These are phyloP conservation scores for Pelargonium nanum DNA, from an alignment of 345 rosid genomes.

Conservation along the genomic window DNA sequence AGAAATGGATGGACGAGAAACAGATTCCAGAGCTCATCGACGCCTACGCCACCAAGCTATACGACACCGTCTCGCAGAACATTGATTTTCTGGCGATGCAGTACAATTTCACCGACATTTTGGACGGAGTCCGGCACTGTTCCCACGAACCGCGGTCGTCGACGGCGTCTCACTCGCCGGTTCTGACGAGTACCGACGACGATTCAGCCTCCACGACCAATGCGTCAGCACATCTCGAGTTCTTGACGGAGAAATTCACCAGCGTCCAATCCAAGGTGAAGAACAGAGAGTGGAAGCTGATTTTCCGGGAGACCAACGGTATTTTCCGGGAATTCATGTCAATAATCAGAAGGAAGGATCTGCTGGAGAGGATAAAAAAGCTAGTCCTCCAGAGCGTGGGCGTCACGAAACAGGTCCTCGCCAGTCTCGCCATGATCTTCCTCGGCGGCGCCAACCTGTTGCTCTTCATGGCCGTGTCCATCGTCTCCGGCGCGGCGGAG, in stretches of 20 bases:
- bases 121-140: slow-evolving; percentile 75
- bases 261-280: slow-evolving; percentile 18
- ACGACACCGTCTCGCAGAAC: slow-evolving; percentile 62
- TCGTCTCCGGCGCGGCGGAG: slow-evolving; percentile 85
- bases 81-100: slow-evolving; percentile 75
- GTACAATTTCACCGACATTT: slow-evolving; percentile 82
- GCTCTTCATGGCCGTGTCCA: slow-evolving; percentile 50
- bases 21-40: slow-evolving; percentile 84
- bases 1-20: slow-evolving; percentile 90
- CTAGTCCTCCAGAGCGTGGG: slow-evolving; percentile 70
- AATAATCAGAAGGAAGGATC: slow-evolving; percentile 65
- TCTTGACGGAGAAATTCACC: too few species aligned
- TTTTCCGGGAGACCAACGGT: slow-evolving; percentile 59
- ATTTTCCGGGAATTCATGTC: slow-evolving; percentile 46
- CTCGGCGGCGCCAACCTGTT: slow-evolving; percentile 63
- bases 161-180: slow-evolving; percentile 23
- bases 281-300: slow-evolving; percentile 63
- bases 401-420: slow-evolving; percentile 54
- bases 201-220: too few species aligned
- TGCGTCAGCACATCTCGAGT: too few species aligned
- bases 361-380: slow-evolving; percentile 71
- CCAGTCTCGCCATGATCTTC: slow-evolving; percentile 62
- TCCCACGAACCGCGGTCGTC: slow-evolving; percentile 37
- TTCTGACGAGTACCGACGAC: slow-evolving; percentile 45
- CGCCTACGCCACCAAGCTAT: slow-evolving; percentile 52